Evolutionary conservation across 306 rosid genomes (phyloP).

Genomic region (Medicago truncatula): DNA sequence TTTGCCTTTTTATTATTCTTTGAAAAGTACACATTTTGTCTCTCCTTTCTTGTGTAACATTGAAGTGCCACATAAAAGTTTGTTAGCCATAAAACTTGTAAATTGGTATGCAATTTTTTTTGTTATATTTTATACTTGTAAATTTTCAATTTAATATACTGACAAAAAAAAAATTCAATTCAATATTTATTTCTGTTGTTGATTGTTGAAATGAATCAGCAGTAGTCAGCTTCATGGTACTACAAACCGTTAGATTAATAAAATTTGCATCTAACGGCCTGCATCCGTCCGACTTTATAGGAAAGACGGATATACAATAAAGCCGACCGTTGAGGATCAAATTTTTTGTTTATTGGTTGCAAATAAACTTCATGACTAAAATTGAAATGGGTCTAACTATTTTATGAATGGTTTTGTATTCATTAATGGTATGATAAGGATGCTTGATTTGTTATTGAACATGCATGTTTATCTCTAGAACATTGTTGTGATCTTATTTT

Average conservation of each 20-base stretch:
- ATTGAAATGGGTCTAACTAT: background rate
- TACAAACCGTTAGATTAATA: background rate
- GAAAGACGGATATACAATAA: background rate
- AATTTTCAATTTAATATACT: background rate
- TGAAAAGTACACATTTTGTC: background rate
- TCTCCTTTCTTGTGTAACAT: background rate
- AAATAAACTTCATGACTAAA: background rate
- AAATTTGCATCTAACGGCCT: background rate
- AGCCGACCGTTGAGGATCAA: background rate
- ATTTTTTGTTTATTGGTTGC: background rate
- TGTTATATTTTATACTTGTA: background rate
- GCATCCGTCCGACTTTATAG: too few relatives aligned
- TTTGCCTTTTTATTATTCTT: background rate
- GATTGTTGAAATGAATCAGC: too few relatives aligned
- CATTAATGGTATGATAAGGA: background rate
- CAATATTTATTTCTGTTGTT: background rate
- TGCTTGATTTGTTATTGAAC: background rate
- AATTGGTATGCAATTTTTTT: background rate
- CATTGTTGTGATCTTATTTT: background rate
- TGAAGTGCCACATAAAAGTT: too few relatives aligned
- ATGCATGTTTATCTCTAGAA: background rate
- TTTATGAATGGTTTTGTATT: background rate
- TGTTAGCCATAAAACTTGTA: background rate
- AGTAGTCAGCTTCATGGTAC: background rate
- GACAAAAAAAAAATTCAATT: too few relatives aligned